Conservation (phyloP, 2,329 filamentous ascomycete species). For the Ampelomyces quisqualis region DNA sequence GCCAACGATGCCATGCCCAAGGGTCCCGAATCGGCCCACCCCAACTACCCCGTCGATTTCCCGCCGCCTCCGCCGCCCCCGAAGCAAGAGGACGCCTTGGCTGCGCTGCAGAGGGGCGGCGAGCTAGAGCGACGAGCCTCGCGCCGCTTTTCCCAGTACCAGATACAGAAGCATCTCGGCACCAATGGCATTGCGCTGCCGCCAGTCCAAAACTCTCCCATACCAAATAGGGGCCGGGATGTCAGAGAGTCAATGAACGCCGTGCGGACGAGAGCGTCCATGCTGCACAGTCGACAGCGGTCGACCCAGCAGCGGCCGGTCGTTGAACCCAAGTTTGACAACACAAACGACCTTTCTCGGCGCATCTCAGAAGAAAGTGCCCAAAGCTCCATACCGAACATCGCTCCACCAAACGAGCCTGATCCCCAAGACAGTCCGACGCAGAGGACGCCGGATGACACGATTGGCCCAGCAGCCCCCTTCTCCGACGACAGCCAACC, state of each 20-base stretch:
- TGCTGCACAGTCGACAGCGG: constrained; percentile 54
- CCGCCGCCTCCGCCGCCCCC: constrained; percentile 78
- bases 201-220: constrained; percentile 71
- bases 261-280: constrained; percentile 61
- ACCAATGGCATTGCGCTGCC: constrained; percentile 84
- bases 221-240: constrained; percentile 83
- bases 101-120: constrained; percentile 85
- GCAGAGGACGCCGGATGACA: constrained; percentile 66
- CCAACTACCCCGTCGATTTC: constrained; percentile 55
- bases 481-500: constrained; percentile 37
- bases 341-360: constrained; percentile 47
- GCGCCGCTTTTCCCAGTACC: constrained; percentile 90
- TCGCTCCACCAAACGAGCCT: constrained; percentile 38
- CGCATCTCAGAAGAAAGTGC: constrained; percentile 64
- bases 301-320: constrained; percentile 51
- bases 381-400: constrained; percentile 42
- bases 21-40: constrained; percentile 35
- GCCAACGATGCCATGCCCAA: constrained; percentile 57
- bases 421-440: constrained; percentile 36
- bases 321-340: constrained; percentile 63
- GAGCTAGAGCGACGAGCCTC: constrained; percentile 92
- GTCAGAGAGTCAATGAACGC: constrained; percentile 80
- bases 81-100: constrained; percentile 84
- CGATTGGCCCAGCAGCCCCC: constrained; percentile 48
- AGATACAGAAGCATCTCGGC: constrained; percentile 92